Percentiles rank a stretch among this genome's conserved stretches.
Evolutionary conservation across 1,284 basidiomycete species (phyloP).

Genomic region (Irpex sp.): DNA sequence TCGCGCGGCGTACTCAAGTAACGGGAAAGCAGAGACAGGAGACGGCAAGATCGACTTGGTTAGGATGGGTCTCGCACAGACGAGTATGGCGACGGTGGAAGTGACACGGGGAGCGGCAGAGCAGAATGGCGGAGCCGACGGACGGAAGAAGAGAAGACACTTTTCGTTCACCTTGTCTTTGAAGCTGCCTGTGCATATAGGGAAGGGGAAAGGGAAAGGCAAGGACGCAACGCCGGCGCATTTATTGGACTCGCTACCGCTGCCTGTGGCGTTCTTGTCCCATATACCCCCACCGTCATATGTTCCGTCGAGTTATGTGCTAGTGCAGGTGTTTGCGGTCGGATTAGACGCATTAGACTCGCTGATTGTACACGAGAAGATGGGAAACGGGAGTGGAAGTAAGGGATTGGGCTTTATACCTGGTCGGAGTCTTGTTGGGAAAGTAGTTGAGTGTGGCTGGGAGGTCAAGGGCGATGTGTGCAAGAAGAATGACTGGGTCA

Average conservation of each 20-base stretch:
- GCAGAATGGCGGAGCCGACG: slow-evolving; percentile 2
- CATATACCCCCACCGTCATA: slow-evolving; percentile 73
- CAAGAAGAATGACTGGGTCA: slow-evolving; percentile 78
- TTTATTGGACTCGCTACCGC: slow-evolving; percentile 43
- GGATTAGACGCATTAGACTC: slow-evolving; percentile 74
- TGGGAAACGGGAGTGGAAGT: slow-evolving; percentile 20
- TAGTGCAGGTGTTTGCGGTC: slow-evolving; percentile 85
- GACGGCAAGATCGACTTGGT: slow-evolving; percentile 66
- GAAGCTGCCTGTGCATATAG: slow-evolving; percentile 11
- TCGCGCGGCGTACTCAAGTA: slow-evolving; percentile 42
- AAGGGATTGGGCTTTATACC: slow-evolving; percentile 69
- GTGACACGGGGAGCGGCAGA: slow-evolving; percentile 60
- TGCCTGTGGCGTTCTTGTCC: slow-evolving; percentile 44
- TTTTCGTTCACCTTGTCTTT: slow-evolving; percentile 18
- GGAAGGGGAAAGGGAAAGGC: slow-evolving; percentile 14
- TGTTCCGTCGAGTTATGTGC: slow-evolving; percentile 60
- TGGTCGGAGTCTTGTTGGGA: slow-evolving; percentile 79
- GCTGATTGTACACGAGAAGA: slow-evolving; percentile 51
- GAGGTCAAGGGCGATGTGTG: slow-evolving; percentile 67
- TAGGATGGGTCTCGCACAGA: slow-evolving; percentile 71
- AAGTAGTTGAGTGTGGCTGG: slow-evolving; percentile 76
- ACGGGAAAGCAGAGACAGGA: slow-evolving; percentile 29
- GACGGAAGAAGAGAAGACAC: slow-evolving; percentile 12
- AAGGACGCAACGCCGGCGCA: slow-evolving; percentile 38
- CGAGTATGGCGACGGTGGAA: slow-evolving; percentile 83